A percentile compares a stretch with the other conserved stretches of the same genome.
phyloP scores from a whole-genome alignment of 371 early-diverging fungal genomes.

The Coemansia sp. region DNA sequence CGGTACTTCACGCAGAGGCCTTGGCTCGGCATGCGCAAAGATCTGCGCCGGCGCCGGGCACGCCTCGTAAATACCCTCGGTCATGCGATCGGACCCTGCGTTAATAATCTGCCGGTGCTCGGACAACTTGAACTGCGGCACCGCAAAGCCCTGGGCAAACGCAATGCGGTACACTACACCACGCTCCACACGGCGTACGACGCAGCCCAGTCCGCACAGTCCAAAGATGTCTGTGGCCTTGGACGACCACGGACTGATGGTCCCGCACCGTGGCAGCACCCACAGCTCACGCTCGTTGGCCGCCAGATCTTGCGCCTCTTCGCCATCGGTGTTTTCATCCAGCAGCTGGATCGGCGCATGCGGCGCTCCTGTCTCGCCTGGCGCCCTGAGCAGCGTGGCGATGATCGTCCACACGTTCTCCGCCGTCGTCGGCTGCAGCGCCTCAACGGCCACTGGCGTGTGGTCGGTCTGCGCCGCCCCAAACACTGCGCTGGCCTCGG shows the following conservation, averaged over 20 bases:
- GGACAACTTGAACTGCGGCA: constrained; percentile 20
- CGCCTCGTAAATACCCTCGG: constrained; percentile 65
- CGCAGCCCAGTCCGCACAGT: constrained; percentile 72
- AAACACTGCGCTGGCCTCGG: background rate
- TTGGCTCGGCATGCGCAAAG: constrained; percentile 75
- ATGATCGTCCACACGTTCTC: constrained; percentile 41
- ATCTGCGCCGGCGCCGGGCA: constrained; percentile 66
- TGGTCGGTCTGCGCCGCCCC: constrained; percentile 27
- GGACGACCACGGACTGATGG: constrained; percentile 98
- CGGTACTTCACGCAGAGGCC: constrained; percentile 72
- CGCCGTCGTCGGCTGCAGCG: background rate
- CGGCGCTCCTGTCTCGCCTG: constrained; percentile 37
- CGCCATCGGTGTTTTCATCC: constrained; percentile 3
- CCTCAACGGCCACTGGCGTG: constrained; percentile 15
- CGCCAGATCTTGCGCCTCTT: constrained; percentile 1
- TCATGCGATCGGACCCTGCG: constrained; percentile 90
- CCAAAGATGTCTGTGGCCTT: constrained; percentile 96
- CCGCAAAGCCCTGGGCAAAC: constrained; percentile 27
- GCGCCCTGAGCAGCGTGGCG: constrained; percentile 39
- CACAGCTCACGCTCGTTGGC: constrained; percentile 27
- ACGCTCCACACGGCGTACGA: constrained; percentile 83
- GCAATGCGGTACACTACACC: constrained; percentile 66
- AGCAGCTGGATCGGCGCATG: constrained; percentile 29
- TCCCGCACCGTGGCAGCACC: constrained; percentile 87
- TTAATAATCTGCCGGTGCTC: constrained; percentile 55